phyloP scores from a whole-genome alignment of 305 asterid genomes.

The Euphrasia arctica region DNA sequence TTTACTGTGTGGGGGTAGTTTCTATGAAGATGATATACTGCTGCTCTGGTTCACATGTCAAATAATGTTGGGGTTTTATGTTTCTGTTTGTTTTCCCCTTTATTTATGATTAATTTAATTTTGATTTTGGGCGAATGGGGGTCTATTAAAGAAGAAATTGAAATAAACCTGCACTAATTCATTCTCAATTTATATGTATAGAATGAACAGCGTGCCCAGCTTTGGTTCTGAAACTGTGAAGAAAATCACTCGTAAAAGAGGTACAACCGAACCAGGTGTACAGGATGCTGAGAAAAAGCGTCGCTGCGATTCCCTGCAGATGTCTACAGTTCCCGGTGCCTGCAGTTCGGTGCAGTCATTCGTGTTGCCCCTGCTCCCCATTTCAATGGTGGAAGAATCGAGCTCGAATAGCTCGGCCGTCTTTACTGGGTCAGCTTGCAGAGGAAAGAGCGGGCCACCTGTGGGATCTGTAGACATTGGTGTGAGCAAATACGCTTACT shows the following conservation, averaged over 20 bases:
- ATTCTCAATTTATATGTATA: too few species aligned
- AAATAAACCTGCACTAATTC: too few species aligned
- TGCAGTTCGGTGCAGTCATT: constrained; percentile 30
- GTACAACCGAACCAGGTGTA: constrained; percentile 31
- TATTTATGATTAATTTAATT: too few species aligned
- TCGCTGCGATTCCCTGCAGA: constrained; percentile 33
- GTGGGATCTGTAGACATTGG: constrained; percentile 79
- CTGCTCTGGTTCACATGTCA: too few species aligned
- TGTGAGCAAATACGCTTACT: constrained; percentile 58
- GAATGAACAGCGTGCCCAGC: constrained; percentile 36
- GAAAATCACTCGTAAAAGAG: constrained; percentile 40
- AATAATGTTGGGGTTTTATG: too few species aligned
- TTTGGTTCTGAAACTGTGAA: constrained; percentile 29
- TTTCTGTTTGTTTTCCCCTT: too few species aligned
- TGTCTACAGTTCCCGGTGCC: constrained; percentile 25
- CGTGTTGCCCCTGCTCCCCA: constrained; percentile 57
- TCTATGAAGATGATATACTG: too few species aligned
- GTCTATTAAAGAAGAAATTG: too few species aligned
- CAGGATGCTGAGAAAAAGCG: constrained; percentile 24
- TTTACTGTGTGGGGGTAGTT: too few species aligned
- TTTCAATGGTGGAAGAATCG: constrained; percentile 45
- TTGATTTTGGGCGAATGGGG: too few species aligned
- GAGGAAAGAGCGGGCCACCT: constrained; percentile 59
- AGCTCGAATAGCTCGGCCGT: constrained; percentile 36
- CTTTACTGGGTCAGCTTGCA: constrained; percentile 60